Evolutionary conservation across 192 early-diverging fungal genomes (phyloP).

Genomic region (Dissophora ornata): DNA sequence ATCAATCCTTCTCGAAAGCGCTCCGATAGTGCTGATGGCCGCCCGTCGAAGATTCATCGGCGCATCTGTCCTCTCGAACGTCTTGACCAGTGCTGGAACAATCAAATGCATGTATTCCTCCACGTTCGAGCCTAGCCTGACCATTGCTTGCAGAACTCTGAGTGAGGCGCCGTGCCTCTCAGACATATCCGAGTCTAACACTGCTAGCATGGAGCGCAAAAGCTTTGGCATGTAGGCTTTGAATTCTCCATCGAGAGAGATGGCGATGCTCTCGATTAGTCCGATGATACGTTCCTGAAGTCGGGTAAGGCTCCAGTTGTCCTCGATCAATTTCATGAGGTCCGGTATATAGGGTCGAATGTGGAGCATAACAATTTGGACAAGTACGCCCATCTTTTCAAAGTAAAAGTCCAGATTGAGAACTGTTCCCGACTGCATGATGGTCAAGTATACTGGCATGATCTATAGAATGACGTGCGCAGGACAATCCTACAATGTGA

Average conservation of each 20-base stretch:
- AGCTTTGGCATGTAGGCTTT: slow-evolving; percentile 85
- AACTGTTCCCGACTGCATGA: slow-evolving; percentile 84
- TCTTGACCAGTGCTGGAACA: slow-evolving; percentile 81
- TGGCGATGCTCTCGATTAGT: slow-evolving; percentile 86
- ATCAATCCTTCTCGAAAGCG: slow-evolving; percentile 78
- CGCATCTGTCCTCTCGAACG: slow-evolving; percentile 78
- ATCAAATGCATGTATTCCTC: slow-evolving; percentile 94
- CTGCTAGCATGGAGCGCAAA: slow-evolving; percentile 83
- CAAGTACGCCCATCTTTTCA: slow-evolving; percentile 84
- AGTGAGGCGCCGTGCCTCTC: slow-evolving; percentile 71
- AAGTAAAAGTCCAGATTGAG: slow-evolving; percentile 91
- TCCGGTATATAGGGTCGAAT: slow-evolving; percentile 87
- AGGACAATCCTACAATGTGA: no score
- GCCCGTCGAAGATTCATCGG: slow-evolving; percentile 69
- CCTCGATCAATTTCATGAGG: slow-evolving; percentile 81
- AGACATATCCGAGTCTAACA: slow-evolving; percentile 81
- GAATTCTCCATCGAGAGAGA: slow-evolving; percentile 89
- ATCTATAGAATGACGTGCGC: slow-evolving; percentile 74
- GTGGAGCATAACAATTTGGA: slow-evolving; percentile 87
- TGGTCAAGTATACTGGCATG: slow-evolving; percentile 84
- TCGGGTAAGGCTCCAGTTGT: slow-evolving; percentile 77
- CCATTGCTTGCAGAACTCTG: slow-evolving; percentile 83
- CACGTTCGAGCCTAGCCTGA: slow-evolving; percentile 82
- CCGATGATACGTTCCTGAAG: slow-evolving; percentile 87
- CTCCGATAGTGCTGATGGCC: slow-evolving; percentile 77